These are phyloP conservation scores for Albizia julibrissin DNA, from an alignment of 306 rosid species.

Conservation along the genomic window DNA sequence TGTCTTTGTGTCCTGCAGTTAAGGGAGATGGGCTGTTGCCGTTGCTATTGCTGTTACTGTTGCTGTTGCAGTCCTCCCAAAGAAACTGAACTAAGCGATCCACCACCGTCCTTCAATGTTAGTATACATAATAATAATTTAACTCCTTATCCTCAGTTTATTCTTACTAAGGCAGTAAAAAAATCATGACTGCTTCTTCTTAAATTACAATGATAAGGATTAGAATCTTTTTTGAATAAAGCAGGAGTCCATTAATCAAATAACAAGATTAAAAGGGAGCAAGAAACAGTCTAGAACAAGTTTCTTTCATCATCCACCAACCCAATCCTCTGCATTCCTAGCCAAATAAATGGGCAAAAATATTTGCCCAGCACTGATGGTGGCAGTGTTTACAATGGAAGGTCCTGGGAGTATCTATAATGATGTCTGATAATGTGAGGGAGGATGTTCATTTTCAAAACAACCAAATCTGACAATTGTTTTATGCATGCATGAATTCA, in stretches of 20 bases:
- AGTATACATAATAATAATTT: constrained; percentile 21
- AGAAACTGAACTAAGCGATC: constrained; percentile 52
- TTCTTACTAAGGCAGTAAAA: neutral
- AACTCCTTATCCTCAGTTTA: neutral
- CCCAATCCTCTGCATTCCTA: neutral
- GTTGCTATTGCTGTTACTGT: constrained; percentile 58
- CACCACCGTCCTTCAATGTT: constrained; percentile 64
- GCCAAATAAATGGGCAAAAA: neutral
- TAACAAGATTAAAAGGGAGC: neutral
- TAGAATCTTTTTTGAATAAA: no score
- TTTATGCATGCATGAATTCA: neutral
- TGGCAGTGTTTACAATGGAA: neutral
- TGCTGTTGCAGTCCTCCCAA: constrained; percentile 65
- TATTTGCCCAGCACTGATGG: neutral
- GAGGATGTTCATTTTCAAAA: neutral
- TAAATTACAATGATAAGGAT: neutral
- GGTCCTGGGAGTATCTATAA: neutral
- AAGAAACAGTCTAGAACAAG: neutral
- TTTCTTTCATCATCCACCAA: neutral
- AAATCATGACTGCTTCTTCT: neutral
- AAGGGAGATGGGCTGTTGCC: constrained; percentile 88
- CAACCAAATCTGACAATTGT: neutral
- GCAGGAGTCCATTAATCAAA: neutral
- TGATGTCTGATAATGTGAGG: neutral
- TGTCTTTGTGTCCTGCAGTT: constrained; percentile 36